These are phyloP conservation scores for Ceratorhiza oryzae-sativae DNA, from an alignment of 1,284 basidiomycete species.

Conservation along the genomic window DNA sequence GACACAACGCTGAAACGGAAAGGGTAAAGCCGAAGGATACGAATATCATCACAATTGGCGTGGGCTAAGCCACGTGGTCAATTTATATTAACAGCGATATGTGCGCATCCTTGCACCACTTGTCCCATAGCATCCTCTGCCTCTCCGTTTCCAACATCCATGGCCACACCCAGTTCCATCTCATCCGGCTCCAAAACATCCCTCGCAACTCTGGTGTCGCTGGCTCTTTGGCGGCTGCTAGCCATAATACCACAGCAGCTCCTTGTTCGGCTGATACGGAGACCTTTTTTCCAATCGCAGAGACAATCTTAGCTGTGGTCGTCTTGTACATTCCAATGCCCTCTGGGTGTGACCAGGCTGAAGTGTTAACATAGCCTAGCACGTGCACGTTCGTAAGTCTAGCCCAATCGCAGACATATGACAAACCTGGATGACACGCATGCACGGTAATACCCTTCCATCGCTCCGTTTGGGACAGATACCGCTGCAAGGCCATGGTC, in stretches of 20 bases:
- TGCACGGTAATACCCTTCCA: constrained; percentile 37
- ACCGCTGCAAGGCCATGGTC: constrained; percentile 30
- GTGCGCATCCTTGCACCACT: constrained; percentile 20
- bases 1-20: no score
- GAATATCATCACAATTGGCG: no score
- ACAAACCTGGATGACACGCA: constrained; percentile 41
- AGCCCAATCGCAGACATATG: no score
- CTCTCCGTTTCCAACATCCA: constrained; percentile 19
- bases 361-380: constrained; percentile 16
- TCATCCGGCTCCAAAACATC: constrained; percentile 38
- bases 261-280: constrained; percentile 39
- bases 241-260: constrained; percentile 19
- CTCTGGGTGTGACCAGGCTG: constrained; percentile 5
- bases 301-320: neutral
- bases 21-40: no score
- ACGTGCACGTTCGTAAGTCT: no score
- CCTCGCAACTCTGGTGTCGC: constrained; percentile 27
- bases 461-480: neutral
- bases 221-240: constrained; percentile 22
- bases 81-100: neutral
- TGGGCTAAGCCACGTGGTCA: neutral
- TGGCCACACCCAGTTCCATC: constrained; percentile 38
- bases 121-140: constrained; percentile 22
- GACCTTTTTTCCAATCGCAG: neutral
- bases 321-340: neutral